phyloP scores from a whole-genome alignment of 805 yeast species.

The Henningerozyma blattae region DNA sequence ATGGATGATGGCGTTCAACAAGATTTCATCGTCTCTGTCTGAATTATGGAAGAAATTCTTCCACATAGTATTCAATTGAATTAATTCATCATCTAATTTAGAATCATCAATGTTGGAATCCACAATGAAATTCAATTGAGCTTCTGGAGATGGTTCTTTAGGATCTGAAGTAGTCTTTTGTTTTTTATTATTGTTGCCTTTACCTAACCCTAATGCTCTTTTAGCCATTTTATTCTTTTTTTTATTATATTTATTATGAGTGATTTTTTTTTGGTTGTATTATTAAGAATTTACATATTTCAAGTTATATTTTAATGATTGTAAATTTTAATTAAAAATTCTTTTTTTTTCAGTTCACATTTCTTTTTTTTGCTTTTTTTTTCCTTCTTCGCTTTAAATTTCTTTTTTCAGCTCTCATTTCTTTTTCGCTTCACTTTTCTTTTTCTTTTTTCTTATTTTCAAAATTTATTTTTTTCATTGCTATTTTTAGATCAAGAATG shows the following conservation, averaged over 20 bases:
- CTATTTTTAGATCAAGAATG: neutral
- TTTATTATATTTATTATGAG: neutral
- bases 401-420: no score
- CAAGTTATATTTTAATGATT: no score
- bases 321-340: neutral
- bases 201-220: slow-evolving; percentile 56
- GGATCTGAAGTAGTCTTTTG: slow-evolving; percentile 11
- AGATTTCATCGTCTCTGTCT: slow-evolving; percentile 48
- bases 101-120: slow-evolving; percentile 55
- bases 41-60: slow-evolving; percentile 43
- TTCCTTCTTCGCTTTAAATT: no score
- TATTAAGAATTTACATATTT: neutral
- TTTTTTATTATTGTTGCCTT: slow-evolving; percentile 29
- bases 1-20: slow-evolving; percentile 77
- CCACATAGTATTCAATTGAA: slow-evolving; percentile 67
- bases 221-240: slow-evolving; percentile 36
- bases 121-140: slow-evolving; percentile 52
- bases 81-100: slow-evolving; percentile 69
- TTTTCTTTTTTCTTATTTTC: no score
- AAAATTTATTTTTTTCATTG: neutral
- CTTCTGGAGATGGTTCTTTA: slow-evolving; percentile 8
- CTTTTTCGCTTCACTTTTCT: no score
- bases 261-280: neutral
- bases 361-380: no score
- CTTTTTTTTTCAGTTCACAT: neutral